These are phyloP conservation scores for Penicillium antarcticum DNA, from an alignment of 495 filamentous ascomycete species.

Conservation along the genomic window DNA sequence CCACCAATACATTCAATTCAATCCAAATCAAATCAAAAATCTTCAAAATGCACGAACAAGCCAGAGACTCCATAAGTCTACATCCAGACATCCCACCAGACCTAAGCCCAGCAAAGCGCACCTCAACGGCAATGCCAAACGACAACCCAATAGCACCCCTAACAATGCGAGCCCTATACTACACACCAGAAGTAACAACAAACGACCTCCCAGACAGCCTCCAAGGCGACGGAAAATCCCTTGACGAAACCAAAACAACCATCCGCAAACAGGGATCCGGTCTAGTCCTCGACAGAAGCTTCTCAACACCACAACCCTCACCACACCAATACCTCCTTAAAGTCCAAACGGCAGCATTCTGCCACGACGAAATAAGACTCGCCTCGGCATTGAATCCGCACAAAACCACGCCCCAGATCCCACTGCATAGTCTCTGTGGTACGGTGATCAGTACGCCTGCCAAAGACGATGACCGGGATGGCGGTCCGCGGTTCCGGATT, in stretches of 20 bases:
- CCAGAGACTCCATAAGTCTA: background rate
- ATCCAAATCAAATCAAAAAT: background rate
- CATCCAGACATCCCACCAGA: slow-evolving; percentile 1
- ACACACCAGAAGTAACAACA: slow-evolving; percentile 17
- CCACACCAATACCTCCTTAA: slow-evolving; percentile 56
- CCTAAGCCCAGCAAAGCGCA: slow-evolving; percentile 23
- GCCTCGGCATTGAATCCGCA: slow-evolving; percentile 40
- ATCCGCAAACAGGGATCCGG: slow-evolving; percentile 19
- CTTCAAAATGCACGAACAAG: background rate
- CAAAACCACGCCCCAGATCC: slow-evolving; percentile 45
- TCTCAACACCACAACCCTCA: slow-evolving; percentile 38
- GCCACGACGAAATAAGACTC: slow-evolving; percentile 51
- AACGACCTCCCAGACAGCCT: slow-evolving; percentile 1
- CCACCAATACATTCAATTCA: no score
- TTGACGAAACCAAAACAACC: slow-evolving; percentile 1
- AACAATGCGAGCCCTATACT: slow-evolving; percentile 42
- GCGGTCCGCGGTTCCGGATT: slow-evolving; percentile 41
- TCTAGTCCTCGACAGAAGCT: slow-evolving; percentile 32
- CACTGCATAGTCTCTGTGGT: slow-evolving; percentile 56
- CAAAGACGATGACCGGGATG: slow-evolving; percentile 31
- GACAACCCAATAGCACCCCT: slow-evolving; percentile 30
- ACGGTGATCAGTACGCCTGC: slow-evolving; percentile 47
- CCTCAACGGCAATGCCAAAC: slow-evolving; percentile 29
- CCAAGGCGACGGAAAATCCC: background rate
- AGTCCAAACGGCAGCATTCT: slow-evolving; percentile 54